A percentile compares a stretch with the other conserved stretches of the same genome.
These are phyloP conservation scores for Selenicereus undatus DNA, from an alignment of 148 eudicot genomes.

Conservation along the genomic window DNA sequence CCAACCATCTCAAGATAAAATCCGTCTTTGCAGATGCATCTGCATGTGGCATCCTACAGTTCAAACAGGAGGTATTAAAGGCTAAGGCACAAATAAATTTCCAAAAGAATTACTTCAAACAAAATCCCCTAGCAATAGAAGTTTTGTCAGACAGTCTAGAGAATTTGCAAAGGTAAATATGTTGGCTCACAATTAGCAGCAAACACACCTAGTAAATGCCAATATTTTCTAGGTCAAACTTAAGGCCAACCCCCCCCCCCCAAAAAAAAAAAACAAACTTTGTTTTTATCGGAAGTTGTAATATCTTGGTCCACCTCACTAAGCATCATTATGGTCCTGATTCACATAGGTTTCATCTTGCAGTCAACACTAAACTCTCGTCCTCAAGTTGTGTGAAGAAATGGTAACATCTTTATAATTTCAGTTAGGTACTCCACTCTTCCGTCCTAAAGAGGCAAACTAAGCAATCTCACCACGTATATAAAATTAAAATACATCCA, in stretches of 20 bases:
- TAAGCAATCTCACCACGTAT: neutral
- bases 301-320: neutral
- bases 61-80: neutral
- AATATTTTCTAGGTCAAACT: neutral
- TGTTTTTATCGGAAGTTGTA: too few species aligned
- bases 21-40: slow-evolving; percentile 33
- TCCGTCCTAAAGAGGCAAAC: neutral
- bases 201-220: neutral
- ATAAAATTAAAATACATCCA: neutral
- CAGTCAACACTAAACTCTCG: too few species aligned
- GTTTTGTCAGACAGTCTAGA: neutral
- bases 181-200: neutral
- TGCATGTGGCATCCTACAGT: slow-evolving; percentile 38
- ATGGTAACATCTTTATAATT: neutral
- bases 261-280: neutral
- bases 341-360: too few species aligned
- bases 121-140: neutral
- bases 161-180: neutral
- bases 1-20: slow-evolving; percentile 42
- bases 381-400: neutral
- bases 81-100: neutral
- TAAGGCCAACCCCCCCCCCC: neutral
- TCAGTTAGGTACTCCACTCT: neutral
- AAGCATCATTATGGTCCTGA: too few species aligned
- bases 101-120: neutral